Percentiles rank a stretch among this genome's conserved stretches.
Conservation (phyloP, 1,284 basidiomycete genomes). For the Psilocybe mexicana region DNA sequence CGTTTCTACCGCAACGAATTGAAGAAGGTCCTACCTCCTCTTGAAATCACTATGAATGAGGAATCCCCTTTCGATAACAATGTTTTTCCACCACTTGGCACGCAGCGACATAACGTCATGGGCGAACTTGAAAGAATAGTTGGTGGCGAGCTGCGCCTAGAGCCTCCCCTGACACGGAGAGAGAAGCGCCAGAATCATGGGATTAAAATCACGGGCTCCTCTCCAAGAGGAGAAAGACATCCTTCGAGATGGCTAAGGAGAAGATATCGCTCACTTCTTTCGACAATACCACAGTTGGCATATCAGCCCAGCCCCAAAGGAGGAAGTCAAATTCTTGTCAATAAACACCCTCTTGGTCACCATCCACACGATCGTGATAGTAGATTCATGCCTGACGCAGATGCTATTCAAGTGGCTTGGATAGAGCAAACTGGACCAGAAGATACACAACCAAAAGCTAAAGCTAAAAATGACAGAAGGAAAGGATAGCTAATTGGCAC, state of each 20-base stretch:
- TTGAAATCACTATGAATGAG: conserved; percentile 37
- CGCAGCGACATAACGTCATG: conserved; percentile 46
- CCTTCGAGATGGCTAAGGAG: conserved; percentile 64
- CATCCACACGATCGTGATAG: conserved; percentile 9
- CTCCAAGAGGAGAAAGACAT: conserved; percentile 24
- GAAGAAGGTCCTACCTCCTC: conserved; percentile 58
- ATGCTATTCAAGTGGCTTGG: conserved; percentile 30
- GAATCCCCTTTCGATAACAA: neutral
- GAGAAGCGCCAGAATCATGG: conserved; percentile 22
- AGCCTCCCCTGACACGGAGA: conserved; percentile 32
- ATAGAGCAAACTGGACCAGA: conserved; percentile 9
- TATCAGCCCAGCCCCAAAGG: conserved; percentile 27
- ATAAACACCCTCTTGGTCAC: conserved; percentile 17
- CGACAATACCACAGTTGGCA: conserved; percentile 55
- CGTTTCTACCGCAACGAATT: conserved; percentile 59
- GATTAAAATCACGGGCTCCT: no score
- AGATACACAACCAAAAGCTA: neutral
- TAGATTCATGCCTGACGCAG: conserved; percentile 27
- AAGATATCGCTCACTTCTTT: conserved; percentile 62
- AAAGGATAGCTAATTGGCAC: conserved; percentile 20
- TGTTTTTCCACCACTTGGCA: conserved; percentile 38
- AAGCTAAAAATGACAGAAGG: neutral
- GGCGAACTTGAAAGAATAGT: conserved; percentile 51
- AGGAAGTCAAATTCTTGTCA: conserved; percentile 17
- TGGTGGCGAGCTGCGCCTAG: conserved; percentile 28